These are phyloP conservation scores for Piper betle DNA, from an alignment of 164 flowering plant genomes.

Conservation along the genomic window DNA sequence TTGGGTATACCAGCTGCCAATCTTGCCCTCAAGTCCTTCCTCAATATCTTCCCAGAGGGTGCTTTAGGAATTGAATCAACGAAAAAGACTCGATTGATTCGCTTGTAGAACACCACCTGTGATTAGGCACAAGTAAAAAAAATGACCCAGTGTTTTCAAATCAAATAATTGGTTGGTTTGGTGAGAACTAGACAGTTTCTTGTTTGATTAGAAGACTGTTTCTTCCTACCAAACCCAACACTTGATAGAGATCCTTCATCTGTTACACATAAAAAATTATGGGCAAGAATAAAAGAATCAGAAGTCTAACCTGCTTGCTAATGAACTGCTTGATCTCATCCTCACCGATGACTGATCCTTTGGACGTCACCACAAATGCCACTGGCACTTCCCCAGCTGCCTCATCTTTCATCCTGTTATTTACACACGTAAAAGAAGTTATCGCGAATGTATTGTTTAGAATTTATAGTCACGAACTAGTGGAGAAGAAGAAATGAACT, in stretches of 20 bases:
- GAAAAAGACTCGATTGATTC: constrained; percentile 51
- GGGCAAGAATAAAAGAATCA: too few species aligned
- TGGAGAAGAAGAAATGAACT: constrained; percentile 10
- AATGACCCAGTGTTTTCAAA: neutral
- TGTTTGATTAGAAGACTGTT: too few species aligned
- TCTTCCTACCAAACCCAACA: neutral
- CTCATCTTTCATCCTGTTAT: constrained; percentile 69
- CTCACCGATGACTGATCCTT: constrained; percentile 51
- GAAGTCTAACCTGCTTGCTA: constrained; percentile 55
- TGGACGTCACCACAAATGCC: constrained; percentile 76
- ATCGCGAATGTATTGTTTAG: neutral
- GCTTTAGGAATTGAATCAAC: constrained; percentile 53
- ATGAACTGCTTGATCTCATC: constrained; percentile 71
- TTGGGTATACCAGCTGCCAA: constrained; percentile 32
- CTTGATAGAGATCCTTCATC: neutral
- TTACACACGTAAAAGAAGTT: neutral
- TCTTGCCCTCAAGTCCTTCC: constrained; percentile 59
- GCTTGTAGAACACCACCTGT: constrained; percentile 82
- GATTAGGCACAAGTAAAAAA: neutral
- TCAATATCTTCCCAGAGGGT: constrained; percentile 69
- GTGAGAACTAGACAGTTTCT: too few species aligned
- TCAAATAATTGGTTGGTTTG: neutral
- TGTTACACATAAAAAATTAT: neutral
- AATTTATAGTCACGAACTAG: neutral
- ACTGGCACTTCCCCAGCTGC: constrained; percentile 80